Percentiles rank a stretch among this genome's conserved stretches.
These are phyloP conservation scores for Barnettozyma vustinii DNA, from an alignment of 805 yeast genomes.

Conservation along the genomic window DNA sequence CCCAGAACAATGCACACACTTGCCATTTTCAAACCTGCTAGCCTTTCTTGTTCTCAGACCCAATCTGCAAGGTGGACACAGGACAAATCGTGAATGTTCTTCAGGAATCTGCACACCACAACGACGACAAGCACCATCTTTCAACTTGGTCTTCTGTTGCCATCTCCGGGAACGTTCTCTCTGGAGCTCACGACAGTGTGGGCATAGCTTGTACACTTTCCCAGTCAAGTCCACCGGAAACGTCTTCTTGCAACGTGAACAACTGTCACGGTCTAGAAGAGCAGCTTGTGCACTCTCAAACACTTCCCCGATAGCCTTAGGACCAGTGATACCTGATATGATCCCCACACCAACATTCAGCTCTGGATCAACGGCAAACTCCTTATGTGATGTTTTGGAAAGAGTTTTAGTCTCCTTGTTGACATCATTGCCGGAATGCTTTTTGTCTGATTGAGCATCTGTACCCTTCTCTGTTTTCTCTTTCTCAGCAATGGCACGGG, in stretches of 20 bases:
- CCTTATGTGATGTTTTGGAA: conserved; percentile 10
- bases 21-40: conserved; percentile 54
- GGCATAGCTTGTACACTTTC: conserved; percentile 48
- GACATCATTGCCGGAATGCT: conserved; percentile 4
- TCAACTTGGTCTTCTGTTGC: conserved; percentile 57
- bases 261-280: conserved; percentile 19
- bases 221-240: conserved; percentile 38
- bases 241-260: conserved; percentile 57
- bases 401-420: not conserved
- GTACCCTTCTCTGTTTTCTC: conserved; percentile 42
- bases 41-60: conserved; percentile 51
- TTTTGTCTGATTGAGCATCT: conserved; percentile 32
- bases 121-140: conserved; percentile 39
- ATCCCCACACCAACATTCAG: conserved; percentile 23
- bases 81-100: conserved; percentile 46
- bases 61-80: conserved; percentile 56
- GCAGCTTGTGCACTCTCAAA: conserved; percentile 3
- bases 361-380: conserved; percentile 21
- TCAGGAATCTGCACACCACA: conserved; percentile 53
- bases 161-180: conserved; percentile 58
- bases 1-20: conserved; percentile 66
- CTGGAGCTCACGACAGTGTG: conserved; percentile 60
- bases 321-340: conserved; percentile 18
- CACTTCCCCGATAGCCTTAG: conserved; percentile 12
- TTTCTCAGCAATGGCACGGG: conserved; percentile 29